A percentile compares a stretch with the other conserved stretches of the same genome.
Evolutionary conservation across 805 yeast species (phyloP).

Genomic region (Starmerella davenportii): DNA sequence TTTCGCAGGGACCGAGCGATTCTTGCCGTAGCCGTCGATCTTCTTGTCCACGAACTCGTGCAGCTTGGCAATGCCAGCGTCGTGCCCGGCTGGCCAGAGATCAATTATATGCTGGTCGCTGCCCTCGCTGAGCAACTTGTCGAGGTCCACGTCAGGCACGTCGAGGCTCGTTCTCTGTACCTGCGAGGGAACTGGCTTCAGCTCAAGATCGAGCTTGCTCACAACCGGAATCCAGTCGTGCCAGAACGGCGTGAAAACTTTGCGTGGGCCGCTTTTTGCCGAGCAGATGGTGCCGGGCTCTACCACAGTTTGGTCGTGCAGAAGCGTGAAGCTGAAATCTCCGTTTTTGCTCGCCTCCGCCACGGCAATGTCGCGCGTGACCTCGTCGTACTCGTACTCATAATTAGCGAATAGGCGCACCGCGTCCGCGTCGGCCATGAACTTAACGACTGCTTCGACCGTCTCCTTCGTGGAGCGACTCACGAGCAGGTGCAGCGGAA

Average conservation of each 20-base stretch:
- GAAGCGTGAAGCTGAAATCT: conserved; percentile 19
- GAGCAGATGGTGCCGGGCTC: conserved; percentile 26
- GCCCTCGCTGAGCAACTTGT: conserved; percentile 3
- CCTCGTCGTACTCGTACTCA: conserved; percentile 32
- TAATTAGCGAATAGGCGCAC: conserved; percentile 24
- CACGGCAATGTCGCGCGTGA: conserved; percentile 21
- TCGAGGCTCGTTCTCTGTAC: background rate
- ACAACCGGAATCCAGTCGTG: conserved; percentile 24
- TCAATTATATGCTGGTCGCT: background rate
- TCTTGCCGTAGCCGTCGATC: conserved; percentile 21
- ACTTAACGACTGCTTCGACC: conserved; percentile 8
- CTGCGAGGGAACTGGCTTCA: conserved; percentile 1
- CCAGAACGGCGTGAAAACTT: conserved; percentile 32
- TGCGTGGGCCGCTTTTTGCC: conserved; percentile 25
- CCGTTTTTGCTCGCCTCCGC: conserved; percentile 10
- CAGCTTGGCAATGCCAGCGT: conserved; percentile 20
- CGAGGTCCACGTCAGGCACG: conserved; percentile 2
- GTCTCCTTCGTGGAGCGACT: conserved; percentile 4
- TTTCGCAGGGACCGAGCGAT: conserved; percentile 22
- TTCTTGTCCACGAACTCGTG: conserved; percentile 13
- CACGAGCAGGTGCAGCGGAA: conserved; percentile 21
- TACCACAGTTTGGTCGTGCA: conserved; percentile 29
- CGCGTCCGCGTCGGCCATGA: conserved; percentile 19
- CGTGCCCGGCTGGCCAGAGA: conserved; percentile 24
- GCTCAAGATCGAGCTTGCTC: background rate